phyloP scores from a whole-genome alignment of 371 early-diverging fungal genomes.

The Aphelidium insulamus region DNA sequence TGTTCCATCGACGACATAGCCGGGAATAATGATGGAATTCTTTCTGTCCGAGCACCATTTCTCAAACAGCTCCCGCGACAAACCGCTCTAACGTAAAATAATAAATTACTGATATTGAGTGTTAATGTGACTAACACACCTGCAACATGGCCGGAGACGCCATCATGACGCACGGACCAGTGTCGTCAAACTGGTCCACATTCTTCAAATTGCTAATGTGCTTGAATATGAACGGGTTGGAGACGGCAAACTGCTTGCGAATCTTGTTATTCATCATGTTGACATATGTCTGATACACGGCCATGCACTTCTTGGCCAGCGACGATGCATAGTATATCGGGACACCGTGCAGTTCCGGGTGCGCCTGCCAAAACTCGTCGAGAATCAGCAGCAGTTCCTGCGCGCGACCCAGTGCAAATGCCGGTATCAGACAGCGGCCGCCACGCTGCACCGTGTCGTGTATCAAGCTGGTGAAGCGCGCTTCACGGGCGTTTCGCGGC shows the following conservation, averaged over 20 bases:
- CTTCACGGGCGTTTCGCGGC: conserved; percentile 88
- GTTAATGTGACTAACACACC: conserved; percentile 10
- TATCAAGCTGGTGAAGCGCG: conserved; percentile 69
- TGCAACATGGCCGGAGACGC: conserved; percentile 99
- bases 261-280: conserved; percentile 99
- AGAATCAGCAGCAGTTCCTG: conserved; percentile 97
- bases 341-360: conserved; percentile 80
- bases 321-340: conserved; percentile 98
- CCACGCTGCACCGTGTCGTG: conserved; percentile 87
- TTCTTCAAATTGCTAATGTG: conserved; percentile 86
- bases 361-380: conserved; percentile 96
- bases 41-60: conserved; percentile 89
- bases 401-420: conserved; percentile 97
- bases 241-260: conserved; percentile 67
- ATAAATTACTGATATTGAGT: neutral
- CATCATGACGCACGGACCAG: conserved; percentile 98
- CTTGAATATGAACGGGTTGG: conserved; percentile 96
- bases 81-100: conserved; percentile 41
- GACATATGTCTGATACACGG: conserved; percentile 97
- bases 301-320: conserved; percentile 95
- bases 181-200: conserved; percentile 87
- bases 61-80: conserved; percentile 95
- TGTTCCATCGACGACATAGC: conserved; percentile 98
- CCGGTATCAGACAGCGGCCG: conserved; percentile 96
- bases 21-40: conserved; percentile 95